Conservation (phyloP, 805 yeast species). For the Suhomyces sp. region DNA sequence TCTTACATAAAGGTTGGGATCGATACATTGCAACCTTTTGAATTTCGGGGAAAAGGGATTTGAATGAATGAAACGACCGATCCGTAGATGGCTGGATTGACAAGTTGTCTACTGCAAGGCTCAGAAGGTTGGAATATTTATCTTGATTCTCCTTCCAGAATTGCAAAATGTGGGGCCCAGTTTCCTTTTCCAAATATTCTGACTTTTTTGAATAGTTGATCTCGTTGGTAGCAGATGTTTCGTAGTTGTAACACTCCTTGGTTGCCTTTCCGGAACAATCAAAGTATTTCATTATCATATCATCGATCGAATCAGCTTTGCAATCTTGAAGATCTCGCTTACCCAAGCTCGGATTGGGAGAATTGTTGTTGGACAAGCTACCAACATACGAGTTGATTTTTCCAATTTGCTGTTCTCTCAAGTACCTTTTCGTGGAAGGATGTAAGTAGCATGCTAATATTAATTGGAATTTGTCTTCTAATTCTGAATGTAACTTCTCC, state of each 20-base stretch:
- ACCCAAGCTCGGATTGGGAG: not conserved
- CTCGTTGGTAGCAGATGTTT: constrained; percentile 18
- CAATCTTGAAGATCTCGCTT: not conserved
- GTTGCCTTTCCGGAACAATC: constrained; percentile 26
- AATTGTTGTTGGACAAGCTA: not conserved
- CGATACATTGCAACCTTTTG: constrained; percentile 7
- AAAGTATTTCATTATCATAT: constrained; percentile 22
- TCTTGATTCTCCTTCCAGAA: constrained; percentile 21
- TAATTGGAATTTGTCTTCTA: constrained; percentile 14
- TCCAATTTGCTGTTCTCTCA: constrained; percentile 12
- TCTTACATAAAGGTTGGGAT: constrained; percentile 9
- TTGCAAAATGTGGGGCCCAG: constrained; percentile 13
- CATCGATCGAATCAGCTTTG: constrained; percentile 13
- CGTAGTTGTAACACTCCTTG: constrained; percentile 24
- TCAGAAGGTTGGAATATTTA: constrained; percentile 15
- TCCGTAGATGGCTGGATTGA: constrained; percentile 19
- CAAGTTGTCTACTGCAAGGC: constrained; percentile 12
- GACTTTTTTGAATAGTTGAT: constrained; percentile 9
- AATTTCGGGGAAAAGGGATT: constrained; percentile 10
- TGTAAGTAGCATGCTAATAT: constrained; percentile 18
- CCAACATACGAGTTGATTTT: not conserved
- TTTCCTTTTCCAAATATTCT: constrained; percentile 12
- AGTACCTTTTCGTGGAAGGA: constrained; percentile 21
- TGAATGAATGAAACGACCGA: constrained; percentile 12
- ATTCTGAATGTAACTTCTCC: constrained; percentile 10